These are phyloP conservation scores for Triticum turgidum DNA, from an alignment of 176 grass and related monocot genomes.

Conservation along the genomic window DNA sequence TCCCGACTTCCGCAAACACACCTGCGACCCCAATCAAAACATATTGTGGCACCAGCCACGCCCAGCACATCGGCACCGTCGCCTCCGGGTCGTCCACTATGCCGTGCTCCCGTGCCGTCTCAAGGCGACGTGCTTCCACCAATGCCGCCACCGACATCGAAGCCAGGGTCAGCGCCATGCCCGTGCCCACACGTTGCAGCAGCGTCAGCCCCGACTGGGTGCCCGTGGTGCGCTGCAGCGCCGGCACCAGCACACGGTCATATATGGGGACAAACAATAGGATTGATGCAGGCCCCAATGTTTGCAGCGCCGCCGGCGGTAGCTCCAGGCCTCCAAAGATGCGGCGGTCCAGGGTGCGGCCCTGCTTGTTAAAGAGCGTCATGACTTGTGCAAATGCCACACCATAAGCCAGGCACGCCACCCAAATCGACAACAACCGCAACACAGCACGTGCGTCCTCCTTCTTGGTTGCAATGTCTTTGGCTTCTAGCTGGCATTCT, in stretches of 20 bases:
- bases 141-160: slow-evolving; percentile 1
- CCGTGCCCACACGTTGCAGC: slow-evolving; percentile 38
- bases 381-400: not conserved
- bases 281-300: slow-evolving; percentile 20
- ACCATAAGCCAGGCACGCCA: not conserved
- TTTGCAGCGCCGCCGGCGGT: slow-evolving; percentile 31
- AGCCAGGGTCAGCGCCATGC: slow-evolving; percentile 20
- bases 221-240: not conserved
- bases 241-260: slow-evolving; percentile 18
- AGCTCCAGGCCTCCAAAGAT: not conserved
- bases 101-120: not conserved
- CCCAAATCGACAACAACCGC: not conserved
- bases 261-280: slow-evolving; percentile 42
- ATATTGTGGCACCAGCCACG: slow-evolving; percentile 31
- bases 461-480: not conserved
- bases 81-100: slow-evolving; percentile 26
- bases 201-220: slow-evolving; percentile 26
- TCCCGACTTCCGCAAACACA: not conserved
- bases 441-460: not conserved
- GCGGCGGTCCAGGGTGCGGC: not conserved
- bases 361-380: not conserved
- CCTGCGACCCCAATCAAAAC: not conserved
- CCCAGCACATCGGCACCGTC: slow-evolving; percentile 38
- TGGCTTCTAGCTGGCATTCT: not conserved
- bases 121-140: slow-evolving; percentile 33